Conservation (phyloP, 2,329 filamentous ascomycete species). For the Penicillium verrucosum region DNA sequence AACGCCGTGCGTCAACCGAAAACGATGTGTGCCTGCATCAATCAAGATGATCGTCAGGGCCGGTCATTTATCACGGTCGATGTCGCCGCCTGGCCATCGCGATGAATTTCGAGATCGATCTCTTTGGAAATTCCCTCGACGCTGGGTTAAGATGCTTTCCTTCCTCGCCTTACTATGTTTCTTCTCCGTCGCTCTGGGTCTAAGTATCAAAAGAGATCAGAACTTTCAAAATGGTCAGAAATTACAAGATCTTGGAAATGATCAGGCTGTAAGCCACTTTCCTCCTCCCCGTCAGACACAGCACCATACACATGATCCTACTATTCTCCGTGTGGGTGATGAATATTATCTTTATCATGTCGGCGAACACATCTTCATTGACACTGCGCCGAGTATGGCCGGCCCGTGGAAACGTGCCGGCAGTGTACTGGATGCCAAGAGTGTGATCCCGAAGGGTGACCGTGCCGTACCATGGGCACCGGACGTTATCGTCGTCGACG, state of each 20-base stretch:
- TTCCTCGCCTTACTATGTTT: constrained; percentile 19
- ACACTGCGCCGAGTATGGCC: constrained; percentile 26
- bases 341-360: constrained; percentile 35
- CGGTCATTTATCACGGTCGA: constrained; percentile 23
- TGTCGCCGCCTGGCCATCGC: constrained; percentile 13
- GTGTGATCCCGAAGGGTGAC: constrained; percentile 35
- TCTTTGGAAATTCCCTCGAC: constrained; percentile 20
- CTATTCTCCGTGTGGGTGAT: constrained; percentile 26
- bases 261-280: constrained; percentile 8
- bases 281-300: constrained; percentile 24
- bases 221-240: constrained; percentile 4
- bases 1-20: constrained; percentile 22
- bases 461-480: constrained; percentile 52
- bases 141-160: constrained; percentile 23
- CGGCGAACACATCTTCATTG: constrained; percentile 31
- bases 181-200: constrained; percentile 16
- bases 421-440: constrained; percentile 29
- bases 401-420: constrained; percentile 34
- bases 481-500: constrained; percentile 56
- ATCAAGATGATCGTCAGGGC: constrained; percentile 22
- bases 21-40: constrained; percentile 23
- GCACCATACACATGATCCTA: constrained; percentile 34
- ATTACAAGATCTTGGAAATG: constrained; percentile 5
- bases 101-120: constrained; percentile 17
- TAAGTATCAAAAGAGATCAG: constrained; percentile 11